A percentile compares a stretch with the other conserved stretches of the same genome.
These are phyloP conservation scores for Plasmodium relictum DNA, from an alignment of 169 alveolate species.

Conservation along the genomic window DNA sequence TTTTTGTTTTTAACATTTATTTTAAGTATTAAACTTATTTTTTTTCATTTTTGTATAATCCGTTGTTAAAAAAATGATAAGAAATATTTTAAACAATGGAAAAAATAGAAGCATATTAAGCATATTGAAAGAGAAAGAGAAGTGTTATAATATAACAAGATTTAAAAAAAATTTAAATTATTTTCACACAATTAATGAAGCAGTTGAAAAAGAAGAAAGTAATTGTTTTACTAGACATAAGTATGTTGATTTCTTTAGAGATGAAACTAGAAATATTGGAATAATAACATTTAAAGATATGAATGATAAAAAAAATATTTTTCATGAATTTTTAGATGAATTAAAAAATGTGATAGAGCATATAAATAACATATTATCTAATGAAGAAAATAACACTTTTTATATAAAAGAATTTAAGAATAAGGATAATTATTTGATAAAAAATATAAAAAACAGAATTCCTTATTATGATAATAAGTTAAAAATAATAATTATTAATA, in stretches of 20 bases:
- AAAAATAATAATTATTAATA: conserved; percentile 25
- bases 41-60: too few species aligned
- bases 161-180: too few species aligned
- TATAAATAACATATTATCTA: conserved; percentile 32
- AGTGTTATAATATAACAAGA: too few species aligned
- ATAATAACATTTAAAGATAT: conserved; percentile 45
- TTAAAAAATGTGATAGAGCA: conserved; percentile 52
- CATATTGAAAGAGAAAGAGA: too few species aligned
- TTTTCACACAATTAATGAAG: too few species aligned
- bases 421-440: conserved; percentile 40
- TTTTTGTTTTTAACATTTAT: too few species aligned
- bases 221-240: conserved; percentile 13
- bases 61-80: too few species aligned
- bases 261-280: conserved; percentile 55
- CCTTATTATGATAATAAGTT: conserved; percentile 60
- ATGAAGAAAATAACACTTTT: conserved; percentile 35
- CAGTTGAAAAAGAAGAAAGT: neutral
- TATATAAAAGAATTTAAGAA: conserved; percentile 33
- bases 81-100: too few species aligned
- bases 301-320: conserved; percentile 40
- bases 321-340: conserved; percentile 34
- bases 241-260: conserved; percentile 61
- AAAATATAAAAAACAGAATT: conserved; percentile 26
- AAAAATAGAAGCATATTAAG: too few species aligned
- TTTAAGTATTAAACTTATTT: too few species aligned